A percentile compares a stretch with the other conserved stretches of the same genome.
phyloP scores from a whole-genome alignment of 2,329 filamentous ascomycete species.

The Paecilomyces dactylethromorphus region DNA sequence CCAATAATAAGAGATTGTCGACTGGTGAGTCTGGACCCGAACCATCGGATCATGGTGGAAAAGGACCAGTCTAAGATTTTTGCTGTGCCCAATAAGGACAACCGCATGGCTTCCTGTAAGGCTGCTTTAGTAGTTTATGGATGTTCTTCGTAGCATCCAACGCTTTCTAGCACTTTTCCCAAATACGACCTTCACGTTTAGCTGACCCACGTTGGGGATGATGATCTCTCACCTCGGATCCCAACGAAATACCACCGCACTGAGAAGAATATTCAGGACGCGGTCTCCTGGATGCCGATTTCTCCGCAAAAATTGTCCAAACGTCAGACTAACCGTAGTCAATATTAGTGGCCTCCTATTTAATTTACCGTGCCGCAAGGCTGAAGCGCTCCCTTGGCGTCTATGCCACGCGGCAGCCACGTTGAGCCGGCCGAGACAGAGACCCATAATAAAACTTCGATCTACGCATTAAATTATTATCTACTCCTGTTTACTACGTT shows the following conservation, averaged over 20 bases:
- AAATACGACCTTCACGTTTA: not conserved
- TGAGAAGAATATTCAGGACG: not conserved
- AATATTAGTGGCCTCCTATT: not conserved
- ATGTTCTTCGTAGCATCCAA: not conserved
- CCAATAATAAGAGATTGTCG: not conserved
- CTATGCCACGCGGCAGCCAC: not conserved
- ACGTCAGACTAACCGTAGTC: not conserved
- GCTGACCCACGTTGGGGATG: not conserved
- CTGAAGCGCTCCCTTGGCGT: not conserved
- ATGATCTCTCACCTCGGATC: not conserved
- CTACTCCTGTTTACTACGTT: not conserved
- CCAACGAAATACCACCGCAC: not conserved
- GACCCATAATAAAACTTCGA: not conserved
- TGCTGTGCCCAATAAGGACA: not conserved
- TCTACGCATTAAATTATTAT: not conserved
- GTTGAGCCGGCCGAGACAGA: not conserved
- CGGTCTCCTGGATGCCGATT: not conserved
- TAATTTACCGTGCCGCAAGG: not conserved
- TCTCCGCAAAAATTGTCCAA: not conserved
- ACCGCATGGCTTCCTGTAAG: not conserved
- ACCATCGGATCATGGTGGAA: not conserved
- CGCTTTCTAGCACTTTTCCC: not conserved
- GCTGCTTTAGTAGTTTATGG: not conserved
- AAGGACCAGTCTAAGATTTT: not conserved
- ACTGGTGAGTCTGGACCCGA: not conserved